Conservation (phyloP, 805 yeast genomes). For the Torulaspora maleeae region DNA sequence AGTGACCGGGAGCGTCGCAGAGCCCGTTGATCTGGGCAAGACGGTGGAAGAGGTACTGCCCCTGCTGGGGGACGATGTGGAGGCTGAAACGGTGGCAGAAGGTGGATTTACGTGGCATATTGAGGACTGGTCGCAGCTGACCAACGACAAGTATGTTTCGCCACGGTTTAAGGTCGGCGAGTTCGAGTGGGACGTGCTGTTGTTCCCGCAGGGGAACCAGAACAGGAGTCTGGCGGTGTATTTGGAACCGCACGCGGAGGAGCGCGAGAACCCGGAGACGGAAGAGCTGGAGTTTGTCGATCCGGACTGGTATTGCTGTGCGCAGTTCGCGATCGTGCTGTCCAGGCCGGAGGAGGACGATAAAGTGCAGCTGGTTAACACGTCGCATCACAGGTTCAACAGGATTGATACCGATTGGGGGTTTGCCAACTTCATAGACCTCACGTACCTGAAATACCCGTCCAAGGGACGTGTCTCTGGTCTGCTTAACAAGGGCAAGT, state of each 20-base stretch:
- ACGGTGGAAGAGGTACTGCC: conserved; percentile 24
- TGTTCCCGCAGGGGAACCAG: conserved; percentile 74
- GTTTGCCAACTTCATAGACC: conserved; percentile 68
- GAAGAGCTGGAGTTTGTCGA: conserved; percentile 30
- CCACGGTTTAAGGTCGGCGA: conserved; percentile 55
- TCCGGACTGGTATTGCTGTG: conserved; percentile 80
- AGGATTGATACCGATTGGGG: conserved; percentile 92
- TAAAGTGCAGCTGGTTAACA: conserved; percentile 50
- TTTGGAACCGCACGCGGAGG: conserved; percentile 60
- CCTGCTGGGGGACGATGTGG: conserved; percentile 16
- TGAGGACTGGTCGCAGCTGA: conserved; percentile 43
- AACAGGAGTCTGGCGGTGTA: conserved; percentile 63
- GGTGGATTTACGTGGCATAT: conserved; percentile 50
- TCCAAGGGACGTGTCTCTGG: conserved; percentile 37
- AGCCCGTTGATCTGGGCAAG: conserved; percentile 23
- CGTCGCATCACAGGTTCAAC: conserved; percentile 74
- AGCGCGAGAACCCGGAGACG: conserved; percentile 28
- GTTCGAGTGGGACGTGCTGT: conserved; percentile 60
- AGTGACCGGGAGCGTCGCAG: conserved; percentile 19
- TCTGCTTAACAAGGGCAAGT: conserved; percentile 47
- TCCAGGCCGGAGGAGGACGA: conserved; percentile 74
- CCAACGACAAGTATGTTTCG: conserved; percentile 38
- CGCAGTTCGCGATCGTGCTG: conserved; percentile 78
- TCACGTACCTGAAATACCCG: conserved; percentile 43
- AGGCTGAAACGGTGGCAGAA: conserved; percentile 25